Evolutionary conservation across 2,329 filamentous ascomycete genomes (phyloP).

Genomic region (Aspergillus awamori): DNA sequence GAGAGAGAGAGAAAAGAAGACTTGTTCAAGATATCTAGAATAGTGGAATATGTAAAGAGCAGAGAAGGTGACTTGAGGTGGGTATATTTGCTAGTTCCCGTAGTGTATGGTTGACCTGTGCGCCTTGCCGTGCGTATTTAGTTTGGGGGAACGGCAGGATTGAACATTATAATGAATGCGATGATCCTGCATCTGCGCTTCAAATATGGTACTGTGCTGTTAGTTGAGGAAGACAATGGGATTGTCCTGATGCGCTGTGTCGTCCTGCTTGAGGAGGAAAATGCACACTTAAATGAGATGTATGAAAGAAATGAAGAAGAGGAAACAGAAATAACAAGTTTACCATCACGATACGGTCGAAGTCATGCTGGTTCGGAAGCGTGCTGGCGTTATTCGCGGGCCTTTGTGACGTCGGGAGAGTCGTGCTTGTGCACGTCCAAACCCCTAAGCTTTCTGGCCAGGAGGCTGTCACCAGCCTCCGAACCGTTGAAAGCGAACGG

Average conservation of each 20-base stretch:
- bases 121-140: conserved; percentile 6
- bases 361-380: neutral
- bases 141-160: neutral
- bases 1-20: neutral
- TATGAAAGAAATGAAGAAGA: neutral
- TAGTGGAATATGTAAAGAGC: neutral
- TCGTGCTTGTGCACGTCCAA: conserved; percentile 54
- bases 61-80: neutral
- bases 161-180: neutral
- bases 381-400: neutral
- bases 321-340: neutral
- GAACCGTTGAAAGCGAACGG: conserved; percentile 48
- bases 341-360: conserved; percentile 1
- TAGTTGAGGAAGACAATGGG: conserved; percentile 2
- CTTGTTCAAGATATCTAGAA: neutral
- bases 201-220: conserved; percentile 1
- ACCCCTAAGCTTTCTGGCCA: conserved; percentile 69
- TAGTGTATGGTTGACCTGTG: conserved; percentile 5
- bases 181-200: conserved; percentile 16
- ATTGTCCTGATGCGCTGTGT: neutral
- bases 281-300: neutral
- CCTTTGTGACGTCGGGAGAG: neutral
- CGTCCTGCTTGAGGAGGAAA: neutral
- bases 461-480: conserved; percentile 64
- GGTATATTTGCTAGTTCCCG: conserved; percentile 7